A percentile compares a stretch with the other conserved stretches of the same genome.
phyloP scores from a whole-genome alignment of 2,329 filamentous ascomycete species.

The Colletotrichum magnum region DNA sequence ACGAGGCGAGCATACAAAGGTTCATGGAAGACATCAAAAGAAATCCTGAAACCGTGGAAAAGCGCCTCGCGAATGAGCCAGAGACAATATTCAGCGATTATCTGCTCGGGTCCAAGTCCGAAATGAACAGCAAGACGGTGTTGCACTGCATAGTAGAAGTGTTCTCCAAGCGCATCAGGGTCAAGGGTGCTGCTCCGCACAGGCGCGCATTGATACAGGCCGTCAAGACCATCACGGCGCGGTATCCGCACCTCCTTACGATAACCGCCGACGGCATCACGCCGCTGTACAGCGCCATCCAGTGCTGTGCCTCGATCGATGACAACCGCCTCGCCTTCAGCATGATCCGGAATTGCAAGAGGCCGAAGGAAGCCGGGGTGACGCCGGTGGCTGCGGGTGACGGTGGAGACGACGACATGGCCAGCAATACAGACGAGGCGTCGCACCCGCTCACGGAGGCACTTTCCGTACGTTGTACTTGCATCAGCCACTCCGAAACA shows the following conservation, averaged over 20 bases:
- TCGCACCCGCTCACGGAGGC: background rate
- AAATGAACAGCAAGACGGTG: slow-evolving; percentile 1
- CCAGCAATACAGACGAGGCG: background rate
- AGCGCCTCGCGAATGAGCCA: background rate
- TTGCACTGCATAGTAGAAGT: slow-evolving; percentile 10
- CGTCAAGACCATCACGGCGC: slow-evolving; percentile 9
- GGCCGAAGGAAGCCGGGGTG: background rate
- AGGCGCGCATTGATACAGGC: background rate
- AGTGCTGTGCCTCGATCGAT: background rate
- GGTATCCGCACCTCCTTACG: slow-evolving; percentile 18
- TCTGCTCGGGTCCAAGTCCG: background rate
- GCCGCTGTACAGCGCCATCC: slow-evolving; percentile 16
- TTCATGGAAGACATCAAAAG: slow-evolving; percentile 18
- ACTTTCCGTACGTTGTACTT: background rate
- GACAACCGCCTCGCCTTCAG: background rate
- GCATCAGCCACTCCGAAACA: background rate
- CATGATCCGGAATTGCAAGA: slow-evolving; percentile 22
- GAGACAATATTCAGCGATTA: slow-evolving; percentile 6
- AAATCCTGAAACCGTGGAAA: background rate
- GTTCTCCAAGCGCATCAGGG: background rate
- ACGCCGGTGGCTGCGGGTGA: background rate
- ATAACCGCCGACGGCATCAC: slow-evolving; percentile 11
- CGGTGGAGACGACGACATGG: background rate
- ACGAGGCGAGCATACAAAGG: slow-evolving; percentile 7
- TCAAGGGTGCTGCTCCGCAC: background rate